Base-by-base conservation (phyloP, 768 basidiomycete species). In the Hemileccinum rubropunctum region DNA sequence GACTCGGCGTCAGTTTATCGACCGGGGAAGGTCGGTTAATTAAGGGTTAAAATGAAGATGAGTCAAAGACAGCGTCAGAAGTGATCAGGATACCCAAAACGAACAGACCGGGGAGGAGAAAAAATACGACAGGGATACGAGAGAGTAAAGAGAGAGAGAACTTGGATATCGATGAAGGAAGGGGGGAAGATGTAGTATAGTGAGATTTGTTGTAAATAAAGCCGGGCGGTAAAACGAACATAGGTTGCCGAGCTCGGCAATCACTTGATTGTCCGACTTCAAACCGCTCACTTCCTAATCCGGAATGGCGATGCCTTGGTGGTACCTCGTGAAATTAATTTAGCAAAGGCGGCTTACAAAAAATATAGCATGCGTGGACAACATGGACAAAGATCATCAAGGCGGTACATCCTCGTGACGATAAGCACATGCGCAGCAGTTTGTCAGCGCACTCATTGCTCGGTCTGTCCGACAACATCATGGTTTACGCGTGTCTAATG, bases 171-270 rank as follows among this genome's bases (percentile, higher is more conserved):
- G 64, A 57, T 64, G 68, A 51, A 52, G 50, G 49, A 53, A 54
- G 48, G 60, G 62, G 64, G 54, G 64, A 64, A 49, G 65, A 60
- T 57, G 62, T 46, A 50, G 50, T 54, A 33, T 37, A 70, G 66
- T 70, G 67, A 62, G 66, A 70, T 58, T 69, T 69, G 68, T 70
- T 57, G 68, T 62, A 68, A 68, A 70, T 68, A 68, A 68, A 70
- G 68, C 68, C 68, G 60, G 59, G 68, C 67, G 67, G 64, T 57
- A 60, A 66, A 64, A 60, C 60, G 59, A 68, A 64, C 62, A 41
- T 70, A 53, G 60, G 63, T 70, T 68, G 68, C 68, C 67, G 67
- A 67, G 51, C 51, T 56, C 67, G 67, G 67, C 67, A 66, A 68
- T 68, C 66, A 70, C 42, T 64, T 64, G 56, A 52, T 52, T 66